A percentile compares a stretch with the other conserved stretches of the same genome.
Evolutionary conservation across 768 basidiomycete genomes (phyloP).

Genomic region (Lyophyllum atratum): DNA sequence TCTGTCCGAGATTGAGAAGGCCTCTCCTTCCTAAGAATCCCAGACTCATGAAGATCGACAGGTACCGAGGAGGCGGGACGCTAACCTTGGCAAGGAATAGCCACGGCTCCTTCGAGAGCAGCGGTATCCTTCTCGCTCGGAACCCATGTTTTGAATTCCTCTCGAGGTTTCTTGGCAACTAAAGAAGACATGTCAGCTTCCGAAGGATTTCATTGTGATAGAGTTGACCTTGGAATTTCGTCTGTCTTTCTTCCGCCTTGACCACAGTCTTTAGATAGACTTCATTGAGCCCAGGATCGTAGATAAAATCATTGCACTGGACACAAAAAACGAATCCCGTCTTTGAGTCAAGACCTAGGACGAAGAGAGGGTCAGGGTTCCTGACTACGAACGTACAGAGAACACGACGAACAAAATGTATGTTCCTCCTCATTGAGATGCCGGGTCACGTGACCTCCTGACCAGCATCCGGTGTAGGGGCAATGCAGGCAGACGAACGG

Average conservation of each 20-base stretch:
- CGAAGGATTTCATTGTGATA: background rate
- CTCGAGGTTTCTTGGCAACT: conserved; percentile 38
- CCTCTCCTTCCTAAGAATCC: conserved; percentile 68
- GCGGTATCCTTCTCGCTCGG: conserved; percentile 37
- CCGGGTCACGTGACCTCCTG: conserved; percentile 49
- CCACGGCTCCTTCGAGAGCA: conserved; percentile 48
- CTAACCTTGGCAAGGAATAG: conserved; percentile 76
- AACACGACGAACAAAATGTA: conserved; percentile 57
- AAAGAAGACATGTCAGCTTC: background rate
- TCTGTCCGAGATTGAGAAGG: conserved; percentile 86
- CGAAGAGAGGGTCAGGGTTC: background rate
- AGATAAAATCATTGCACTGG: conserved; percentile 76
- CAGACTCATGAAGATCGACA: background rate
- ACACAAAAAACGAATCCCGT: conserved; percentile 77
- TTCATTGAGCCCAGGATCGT: conserved; percentile 53
- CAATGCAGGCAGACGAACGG: conserved; percentile 80
- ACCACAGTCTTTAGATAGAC: conserved; percentile 46
- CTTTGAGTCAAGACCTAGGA: conserved; percentile 69
- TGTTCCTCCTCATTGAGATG: conserved; percentile 65
- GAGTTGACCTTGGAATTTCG: conserved; percentile 57
- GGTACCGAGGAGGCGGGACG: background rate
- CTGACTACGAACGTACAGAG: background rate
- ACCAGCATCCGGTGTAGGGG: conserved; percentile 71
- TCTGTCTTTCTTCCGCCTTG: conserved; percentile 59
- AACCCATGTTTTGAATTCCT: conserved; percentile 40